Evolutionary conservation across 176 grass and related monocot genomes (phyloP), one percentile per base, ranked within the genome.

Genomic region (Carex littledalei): DNA sequence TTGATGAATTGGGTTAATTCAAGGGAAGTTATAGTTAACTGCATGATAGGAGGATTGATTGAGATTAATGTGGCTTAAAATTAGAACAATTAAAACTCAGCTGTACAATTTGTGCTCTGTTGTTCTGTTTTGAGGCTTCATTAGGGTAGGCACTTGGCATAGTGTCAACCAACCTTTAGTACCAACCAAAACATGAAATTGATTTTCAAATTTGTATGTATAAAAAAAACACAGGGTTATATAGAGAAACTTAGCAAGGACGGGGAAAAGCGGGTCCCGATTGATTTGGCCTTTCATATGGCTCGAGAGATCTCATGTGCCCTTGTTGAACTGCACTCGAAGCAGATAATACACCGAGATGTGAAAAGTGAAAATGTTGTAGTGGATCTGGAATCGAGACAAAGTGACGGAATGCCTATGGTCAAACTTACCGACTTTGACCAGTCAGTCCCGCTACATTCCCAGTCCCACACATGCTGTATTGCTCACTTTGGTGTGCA

Each of bases 311-410:
- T 99, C 81, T 86, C 96, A 74, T 94, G 65, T 43, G 96, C 91
- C 24, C 85, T 95, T 56, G 88, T 84, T 29, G 88, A 95, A 70
- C 82, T 99, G 85, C 96, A 99, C 87, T 89, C 86, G 20, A 99
- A 99, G 72, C 85, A 90, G 43, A 88, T 99, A 84, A 95, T 99
- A 89, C 96, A 99, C 72, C 86, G 96, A 37, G 96, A 99, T 58
- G 93, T 99, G 87, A 99, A 99, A 90, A 95, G 91, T 85, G 93
- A 99, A 22, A 99, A 99, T 85, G 80, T 99, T 76, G 59, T 99
- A 85, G 16, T 99, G 80, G 96, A 95, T 89, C 73, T 95, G 63
- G 70, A 91, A 83, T 76, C 86, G 1, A 35, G 81, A 86, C 85
- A 78, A 81, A 79, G 66, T 84, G 66, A 87, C 81, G 85, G 61